Percentiles rank a stretch among this genome's conserved stretches.
These are phyloP conservation scores for Geotrichum ghanense DNA, from an alignment of 805 yeast genomes.

Conservation along the genomic window DNA sequence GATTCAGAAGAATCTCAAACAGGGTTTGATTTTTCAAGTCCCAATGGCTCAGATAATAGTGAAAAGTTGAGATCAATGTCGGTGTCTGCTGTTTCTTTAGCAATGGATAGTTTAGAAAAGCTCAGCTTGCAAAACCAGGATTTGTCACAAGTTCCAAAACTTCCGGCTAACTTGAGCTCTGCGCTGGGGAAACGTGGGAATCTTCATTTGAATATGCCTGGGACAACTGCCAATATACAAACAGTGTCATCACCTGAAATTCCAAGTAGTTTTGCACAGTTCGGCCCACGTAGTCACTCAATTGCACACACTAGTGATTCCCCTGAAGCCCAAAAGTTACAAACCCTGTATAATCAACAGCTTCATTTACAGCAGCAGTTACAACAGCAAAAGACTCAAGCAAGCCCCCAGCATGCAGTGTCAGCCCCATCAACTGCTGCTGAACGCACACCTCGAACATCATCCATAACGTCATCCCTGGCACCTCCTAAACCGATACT, in stretches of 20 bases:
- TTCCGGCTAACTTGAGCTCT: no score
- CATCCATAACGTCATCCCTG: background rate
- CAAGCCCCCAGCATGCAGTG: no score
- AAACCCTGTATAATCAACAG: slow-evolving; percentile 1
- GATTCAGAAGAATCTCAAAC: background rate
- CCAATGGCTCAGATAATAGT: background rate
- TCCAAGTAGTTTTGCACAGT: no score
- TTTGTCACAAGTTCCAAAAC: no score
- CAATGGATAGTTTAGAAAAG: no score
- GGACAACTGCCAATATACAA: no score
- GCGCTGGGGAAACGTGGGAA: no score
- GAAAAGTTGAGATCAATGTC: no score
- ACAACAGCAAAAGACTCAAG: slow-evolving; percentile 1
- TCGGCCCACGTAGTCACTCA: background rate
- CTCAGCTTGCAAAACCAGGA: no score
- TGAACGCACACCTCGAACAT: background rate
- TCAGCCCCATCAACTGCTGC: background rate
- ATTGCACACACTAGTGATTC: background rate
- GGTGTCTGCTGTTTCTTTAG: no score
- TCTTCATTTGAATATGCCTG: no score
- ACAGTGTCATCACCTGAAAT: no score
- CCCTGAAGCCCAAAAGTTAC: background rate
- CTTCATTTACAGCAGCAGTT: background rate
- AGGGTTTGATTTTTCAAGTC: background rate
- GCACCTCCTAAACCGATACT: background rate